Percentiles rank a stretch among this genome's conserved stretches.
Evolutionary conservation across 352 stramenopile genomes (phyloP).

Genomic region (Phytophthora agathidicida): DNA sequence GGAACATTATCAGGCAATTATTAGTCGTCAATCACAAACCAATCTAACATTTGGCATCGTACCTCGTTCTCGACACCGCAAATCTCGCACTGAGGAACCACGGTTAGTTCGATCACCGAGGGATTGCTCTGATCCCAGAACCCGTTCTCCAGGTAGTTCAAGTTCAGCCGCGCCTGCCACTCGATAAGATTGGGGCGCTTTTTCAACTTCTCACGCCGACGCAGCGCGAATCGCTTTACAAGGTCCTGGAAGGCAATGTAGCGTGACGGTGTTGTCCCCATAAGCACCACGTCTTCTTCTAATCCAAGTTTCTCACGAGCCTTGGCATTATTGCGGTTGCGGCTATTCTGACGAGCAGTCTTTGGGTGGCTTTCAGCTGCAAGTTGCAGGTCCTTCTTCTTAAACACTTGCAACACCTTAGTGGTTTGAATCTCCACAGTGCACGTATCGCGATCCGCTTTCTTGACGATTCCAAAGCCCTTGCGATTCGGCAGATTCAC

Average conservation of each 20-base stretch:
- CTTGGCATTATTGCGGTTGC: conserved; percentile 76
- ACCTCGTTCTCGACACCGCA: conserved; percentile 88
- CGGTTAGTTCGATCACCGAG: conserved; percentile 64
- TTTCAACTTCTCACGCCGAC: conserved; percentile 82
- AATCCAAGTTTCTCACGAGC: conserved; percentile 76
- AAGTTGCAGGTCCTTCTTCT: conserved; percentile 88
- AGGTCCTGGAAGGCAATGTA: conserved; percentile 87
- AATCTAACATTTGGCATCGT: conserved; percentile 6
- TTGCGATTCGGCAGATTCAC: conserved; percentile 83
- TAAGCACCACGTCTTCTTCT: conserved; percentile 74
- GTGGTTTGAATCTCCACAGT: conserved; percentile 79
- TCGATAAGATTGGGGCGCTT: conserved; percentile 85
- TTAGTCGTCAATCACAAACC: conserved; percentile 6
- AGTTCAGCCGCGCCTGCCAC: conserved; percentile 74
- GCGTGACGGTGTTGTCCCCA: conserved; percentile 81
- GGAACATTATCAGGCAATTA: background rate
- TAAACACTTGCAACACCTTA: conserved; percentile 83
- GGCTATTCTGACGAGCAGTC: conserved; percentile 54
- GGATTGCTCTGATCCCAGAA: conserved; percentile 61
- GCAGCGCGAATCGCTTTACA: conserved; percentile 85
- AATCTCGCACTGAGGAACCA: conserved; percentile 80
- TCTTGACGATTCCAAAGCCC: conserved; percentile 81
- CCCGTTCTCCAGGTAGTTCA: conserved; percentile 64
- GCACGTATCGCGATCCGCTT: conserved; percentile 84
- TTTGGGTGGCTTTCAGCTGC: conserved; percentile 64